Conservation (phyloP, 352 stramenopile genomes). For the Phytophthora fragariae region DNA sequence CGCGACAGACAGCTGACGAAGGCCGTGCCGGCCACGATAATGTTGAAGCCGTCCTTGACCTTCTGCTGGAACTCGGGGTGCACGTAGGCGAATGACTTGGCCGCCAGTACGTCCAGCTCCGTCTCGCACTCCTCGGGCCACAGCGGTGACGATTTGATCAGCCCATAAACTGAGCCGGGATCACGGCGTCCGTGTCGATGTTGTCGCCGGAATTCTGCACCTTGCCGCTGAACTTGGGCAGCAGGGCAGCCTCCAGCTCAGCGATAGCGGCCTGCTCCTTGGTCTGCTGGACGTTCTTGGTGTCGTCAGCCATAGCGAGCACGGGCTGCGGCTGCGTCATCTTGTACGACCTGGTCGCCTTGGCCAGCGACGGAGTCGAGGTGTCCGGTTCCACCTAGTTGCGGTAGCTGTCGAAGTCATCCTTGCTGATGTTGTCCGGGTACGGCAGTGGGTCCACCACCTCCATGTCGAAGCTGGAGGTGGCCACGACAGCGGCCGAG, state of each 20-base stretch:
- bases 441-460: slow-evolving; percentile 75
- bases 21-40: slow-evolving; percentile 78
- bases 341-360: slow-evolving; percentile 47
- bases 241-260: slow-evolving; percentile 59
- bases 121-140: slow-evolving; percentile 85
- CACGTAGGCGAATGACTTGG: slow-evolving; percentile 86
- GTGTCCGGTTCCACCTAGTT: slow-evolving; percentile 67
- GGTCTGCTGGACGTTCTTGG: slow-evolving; percentile 47
- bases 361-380: slow-evolving; percentile 25
- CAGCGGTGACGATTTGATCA: slow-evolving; percentile 81
- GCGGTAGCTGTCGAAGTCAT: slow-evolving; percentile 83
- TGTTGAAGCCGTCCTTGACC: slow-evolving; percentile 77
- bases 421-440: slow-evolving; percentile 67
- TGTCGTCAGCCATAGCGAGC: slow-evolving; percentile 38
- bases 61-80: slow-evolving; percentile 79
- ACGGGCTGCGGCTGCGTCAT: slow-evolving; percentile 54
- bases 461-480: slow-evolving; percentile 83
- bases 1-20: slow-evolving; percentile 83
- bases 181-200: slow-evolving; percentile 84
- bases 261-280: slow-evolving; percentile 67
- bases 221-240: slow-evolving; percentile 67
- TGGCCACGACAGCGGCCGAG: slow-evolving; percentile 72
- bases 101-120: slow-evolving; percentile 79
- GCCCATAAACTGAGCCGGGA: slow-evolving; percentile 85
- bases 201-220: slow-evolving; percentile 83